These are phyloP conservation scores for Metschnikowia similis DNA, from an alignment of 805 yeast genomes.

Conservation along the genomic window DNA sequence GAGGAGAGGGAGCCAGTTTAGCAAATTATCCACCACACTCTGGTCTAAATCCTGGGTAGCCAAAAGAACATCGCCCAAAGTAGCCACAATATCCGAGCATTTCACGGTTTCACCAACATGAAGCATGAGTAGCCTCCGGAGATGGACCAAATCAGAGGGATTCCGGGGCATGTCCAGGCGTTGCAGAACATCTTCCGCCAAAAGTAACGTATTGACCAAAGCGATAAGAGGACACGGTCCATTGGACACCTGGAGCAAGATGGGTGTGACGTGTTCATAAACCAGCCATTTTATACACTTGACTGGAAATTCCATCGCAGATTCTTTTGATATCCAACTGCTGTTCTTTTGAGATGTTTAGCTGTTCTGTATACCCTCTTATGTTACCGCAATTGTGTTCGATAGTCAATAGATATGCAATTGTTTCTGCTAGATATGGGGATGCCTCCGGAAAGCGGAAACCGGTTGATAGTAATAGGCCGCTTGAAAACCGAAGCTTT, in stretches of 20 bases:
- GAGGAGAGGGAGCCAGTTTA: slow-evolving; percentile 56
- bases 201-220: slow-evolving; percentile 61
- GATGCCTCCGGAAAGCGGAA: not conserved
- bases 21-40: slow-evolving; percentile 28
- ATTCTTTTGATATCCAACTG: too few relatives aligned
- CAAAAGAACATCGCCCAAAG: slow-evolving; percentile 45
- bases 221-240: slow-evolving; percentile 91
- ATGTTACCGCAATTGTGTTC: not conserved
- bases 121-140: slow-evolving; percentile 8
- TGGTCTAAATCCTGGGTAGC: slow-evolving; percentile 11
- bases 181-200: slow-evolving; percentile 38
- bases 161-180: not conserved
- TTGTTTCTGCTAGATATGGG: not conserved
- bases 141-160: not conserved
- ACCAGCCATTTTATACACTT: slow-evolving; percentile 32
- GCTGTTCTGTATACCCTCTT: not conserved
- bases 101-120: slow-evolving; percentile 7
- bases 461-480: not conserved
- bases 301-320: slow-evolving; percentile 14
- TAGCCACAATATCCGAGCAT: slow-evolving; percentile 41
- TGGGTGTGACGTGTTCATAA: slow-evolving; percentile 41
- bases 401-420: not conserved
- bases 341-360: too few relatives aligned
- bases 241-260: slow-evolving; percentile 71
- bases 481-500: not conserved